Base-by-base conservation (phyloP, 495 filamentous ascomycete genomes). In the Lasiosphaeria hispida region DNA sequence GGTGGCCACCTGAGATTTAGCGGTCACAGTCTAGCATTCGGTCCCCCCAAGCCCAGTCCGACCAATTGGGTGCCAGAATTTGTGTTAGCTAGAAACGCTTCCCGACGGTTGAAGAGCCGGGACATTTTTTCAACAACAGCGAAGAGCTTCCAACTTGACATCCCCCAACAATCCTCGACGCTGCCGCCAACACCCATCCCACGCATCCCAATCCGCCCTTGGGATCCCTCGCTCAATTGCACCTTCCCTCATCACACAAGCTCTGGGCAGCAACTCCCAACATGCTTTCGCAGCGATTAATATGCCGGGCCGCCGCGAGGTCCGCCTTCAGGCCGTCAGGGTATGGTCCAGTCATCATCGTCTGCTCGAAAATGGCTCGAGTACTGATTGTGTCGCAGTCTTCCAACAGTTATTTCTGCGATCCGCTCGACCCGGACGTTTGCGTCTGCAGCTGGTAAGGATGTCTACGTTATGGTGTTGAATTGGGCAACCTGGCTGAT, bases 401-500 rank as follows among this genome's bases (percentile, higher is more conserved):
- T 81, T 71, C 85, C 76, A 66, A 69, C 78, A 77, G 75, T 85
- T 71, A 77, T 81, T 74, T 73, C 81, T 63, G 75, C 72, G 69
- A 85, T 85, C 65, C 80, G 80, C 65, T 78, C 80, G 69, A 80
- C 80, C 72, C 79, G 84, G 77, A 82, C 85, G 51, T 96, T 91
- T 76, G 90, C 91, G 55, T 87, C 88, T 65, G 83, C 91, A 75
- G 78, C 90, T 73, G 87, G 91, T 94, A 62, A 74, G 85, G 74
- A 47, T 40, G 33, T 15, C 37, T 8, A 40, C 11, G 41, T 37
- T 41, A 35, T 18, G 7, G 33, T 11, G 10, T 11, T 30, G 15
- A 17, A 11, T 47, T 19, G 34, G 53, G 42, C 17, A 34, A 34
- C 17, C 15, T 67, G 52, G 56, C 63, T 67, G 59, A 71, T 66